Evolutionary conservation across 352 stramenopile genomes (phyloP).

Genomic region (Globisporangium viniferum): DNA sequence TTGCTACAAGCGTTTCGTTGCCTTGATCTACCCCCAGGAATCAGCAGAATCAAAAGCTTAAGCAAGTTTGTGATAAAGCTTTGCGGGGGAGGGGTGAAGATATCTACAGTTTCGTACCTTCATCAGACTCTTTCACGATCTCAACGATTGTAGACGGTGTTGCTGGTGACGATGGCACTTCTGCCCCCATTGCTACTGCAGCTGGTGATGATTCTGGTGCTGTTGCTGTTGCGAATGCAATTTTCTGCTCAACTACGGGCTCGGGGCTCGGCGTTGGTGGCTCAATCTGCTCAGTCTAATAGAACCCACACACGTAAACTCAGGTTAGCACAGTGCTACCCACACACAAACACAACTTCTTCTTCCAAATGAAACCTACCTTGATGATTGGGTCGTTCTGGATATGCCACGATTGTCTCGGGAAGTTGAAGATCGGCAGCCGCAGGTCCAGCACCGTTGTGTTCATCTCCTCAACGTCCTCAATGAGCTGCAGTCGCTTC

Average conservation of each 20-base stretch:
- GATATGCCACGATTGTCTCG: constrained; percentile 33
- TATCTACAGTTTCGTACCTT: neutral
- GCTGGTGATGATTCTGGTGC: neutral
- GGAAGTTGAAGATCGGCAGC: constrained; percentile 44
- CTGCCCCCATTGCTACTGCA: neutral
- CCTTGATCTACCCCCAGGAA: neutral
- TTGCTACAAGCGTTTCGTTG: neutral
- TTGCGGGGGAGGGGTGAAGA: neutral
- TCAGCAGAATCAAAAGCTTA: neutral
- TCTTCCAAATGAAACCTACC: constrained; percentile 9
- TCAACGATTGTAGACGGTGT: neutral
- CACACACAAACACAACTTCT: neutral
- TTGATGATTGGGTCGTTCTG: constrained; percentile 29
- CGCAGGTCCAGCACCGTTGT: constrained; percentile 20
- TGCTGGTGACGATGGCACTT: neutral
- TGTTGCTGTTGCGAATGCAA: neutral
- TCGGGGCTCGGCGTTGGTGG: neutral
- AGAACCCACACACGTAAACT: neutral
- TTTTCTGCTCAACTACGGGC: neutral
- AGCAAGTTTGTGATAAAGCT: neutral
- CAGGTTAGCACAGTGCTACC: neutral
- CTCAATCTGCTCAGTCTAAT: constrained; percentile 4
- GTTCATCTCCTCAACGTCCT: constrained; percentile 33
- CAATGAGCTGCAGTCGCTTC: constrained; percentile 23
- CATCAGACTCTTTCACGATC: neutral